Percentiles rank a stretch among this genome's conserved stretches.
These are phyloP conservation scores for Aspergillus sojae DNA, from an alignment of 2,329 filamentous ascomycete genomes.

Conservation along the genomic window DNA sequence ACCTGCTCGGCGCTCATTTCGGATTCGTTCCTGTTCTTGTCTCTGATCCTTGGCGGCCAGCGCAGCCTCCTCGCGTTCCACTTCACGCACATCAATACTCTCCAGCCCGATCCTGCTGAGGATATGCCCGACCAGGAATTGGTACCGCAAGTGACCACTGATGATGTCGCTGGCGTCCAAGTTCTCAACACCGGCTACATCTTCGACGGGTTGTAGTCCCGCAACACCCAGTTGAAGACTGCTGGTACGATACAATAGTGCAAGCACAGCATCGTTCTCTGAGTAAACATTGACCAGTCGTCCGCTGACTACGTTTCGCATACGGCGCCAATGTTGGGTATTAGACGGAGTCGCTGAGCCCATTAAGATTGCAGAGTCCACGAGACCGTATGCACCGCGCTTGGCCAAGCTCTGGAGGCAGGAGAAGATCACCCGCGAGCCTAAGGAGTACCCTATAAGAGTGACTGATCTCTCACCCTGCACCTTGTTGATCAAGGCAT, in stretches of 20 bases:
- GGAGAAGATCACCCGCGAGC: slow-evolving; percentile 78
- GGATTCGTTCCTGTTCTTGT: slow-evolving; percentile 39
- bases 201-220: slow-evolving; percentile 73
- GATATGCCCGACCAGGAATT: slow-evolving; percentile 67
- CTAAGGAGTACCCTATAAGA: slow-evolving; percentile 78
- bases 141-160: slow-evolving; percentile 71
- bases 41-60: slow-evolving; percentile 42
- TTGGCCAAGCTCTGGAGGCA: slow-evolving; percentile 78
- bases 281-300: slow-evolving; percentile 87
- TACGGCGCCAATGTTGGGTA: slow-evolving; percentile 70
- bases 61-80: slow-evolving; percentile 47
- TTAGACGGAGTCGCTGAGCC: slow-evolving; percentile 78
- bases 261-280: slow-evolving; percentile 83
- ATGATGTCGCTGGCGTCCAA: slow-evolving; percentile 67
- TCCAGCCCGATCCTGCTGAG: slow-evolving; percentile 70
- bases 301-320: slow-evolving; percentile 78
- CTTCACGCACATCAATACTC: slow-evolving; percentile 56
- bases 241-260: slow-evolving; percentile 82
- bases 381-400: slow-evolving; percentile 76
- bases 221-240: slow-evolving; percentile 82
- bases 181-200: slow-evolving; percentile 59
- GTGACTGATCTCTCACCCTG: slow-evolving; percentile 82
- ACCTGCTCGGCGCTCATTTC: slow-evolving; percentile 34
- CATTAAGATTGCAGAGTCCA: slow-evolving; percentile 82
- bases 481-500: slow-evolving; percentile 77